Conservation (phyloP, 2,329 filamentous ascomycete species). For the Claviceps monticola region DNA sequence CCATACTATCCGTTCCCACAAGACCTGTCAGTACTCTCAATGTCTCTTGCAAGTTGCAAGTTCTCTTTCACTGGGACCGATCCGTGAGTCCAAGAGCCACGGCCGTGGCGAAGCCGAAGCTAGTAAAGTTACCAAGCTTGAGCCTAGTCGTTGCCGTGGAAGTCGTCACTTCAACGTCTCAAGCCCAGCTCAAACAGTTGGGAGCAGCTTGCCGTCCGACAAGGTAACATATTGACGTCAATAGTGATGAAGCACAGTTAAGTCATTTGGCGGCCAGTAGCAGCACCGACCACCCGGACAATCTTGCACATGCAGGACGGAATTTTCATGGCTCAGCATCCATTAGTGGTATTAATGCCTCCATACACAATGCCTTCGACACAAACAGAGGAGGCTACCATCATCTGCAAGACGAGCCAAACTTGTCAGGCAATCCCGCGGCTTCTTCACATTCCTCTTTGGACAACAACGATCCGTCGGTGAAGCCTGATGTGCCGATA, state of each 20-base stretch:
- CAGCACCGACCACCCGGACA: constrained; percentile 4
- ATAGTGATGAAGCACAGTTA: constrained; percentile 1
- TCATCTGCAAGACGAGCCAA: not conserved
- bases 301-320: constrained; percentile 5
- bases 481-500: not conserved
- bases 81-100: constrained; percentile 3
- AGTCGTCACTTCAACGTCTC: constrained; percentile 15
- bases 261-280: not conserved
- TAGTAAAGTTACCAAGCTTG: constrained; percentile 30
- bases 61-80: not conserved
- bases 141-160: constrained; percentile 9
- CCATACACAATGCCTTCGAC: not conserved
- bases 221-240: constrained; percentile 1
- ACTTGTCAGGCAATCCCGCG: not conserved
- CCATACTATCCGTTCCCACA: constrained; percentile 2
- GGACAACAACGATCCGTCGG: constrained; percentile 1
- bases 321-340: constrained; percentile 6
- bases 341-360: not conserved
- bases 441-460: not conserved
- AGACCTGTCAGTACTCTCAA: constrained; percentile 3
- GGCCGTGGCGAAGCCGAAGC: constrained; percentile 22
- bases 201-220: constrained; percentile 13
- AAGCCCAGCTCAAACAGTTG: constrained; percentile 16
- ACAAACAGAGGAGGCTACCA: not conserved
- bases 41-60: constrained; percentile 2